Evolutionary conservation across 116 monocot species (phyloP).

Genomic region (Phalaenopsis hybrid): DNA sequence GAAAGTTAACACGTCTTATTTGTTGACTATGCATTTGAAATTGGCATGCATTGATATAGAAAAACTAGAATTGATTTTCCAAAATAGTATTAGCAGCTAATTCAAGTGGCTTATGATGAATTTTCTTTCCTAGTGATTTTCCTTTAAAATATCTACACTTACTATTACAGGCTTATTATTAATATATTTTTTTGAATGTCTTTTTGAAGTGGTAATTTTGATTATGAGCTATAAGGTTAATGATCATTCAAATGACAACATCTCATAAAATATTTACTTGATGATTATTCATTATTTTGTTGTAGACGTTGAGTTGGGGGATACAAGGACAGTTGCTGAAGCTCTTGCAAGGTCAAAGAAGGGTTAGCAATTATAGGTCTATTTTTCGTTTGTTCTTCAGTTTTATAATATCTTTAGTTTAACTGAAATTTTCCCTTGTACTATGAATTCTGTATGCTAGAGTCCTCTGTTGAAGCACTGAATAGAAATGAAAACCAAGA

Average conservation of each 20-base stretch:
- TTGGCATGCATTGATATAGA: background rate
- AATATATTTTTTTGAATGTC: background rate
- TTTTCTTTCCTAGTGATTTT: background rate
- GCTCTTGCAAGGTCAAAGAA: constrained; percentile 88
- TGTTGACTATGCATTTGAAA: background rate
- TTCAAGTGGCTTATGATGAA: background rate
- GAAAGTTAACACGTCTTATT: background rate
- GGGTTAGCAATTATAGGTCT: constrained; percentile 38
- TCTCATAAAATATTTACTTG: background rate
- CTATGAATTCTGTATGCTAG: constrained; percentile 21
- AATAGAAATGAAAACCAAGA: constrained; percentile 52
- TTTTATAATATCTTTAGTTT: constrained; percentile 3
- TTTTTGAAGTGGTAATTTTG: background rate
- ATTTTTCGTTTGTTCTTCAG: constrained; percentile 4
- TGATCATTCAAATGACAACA: background rate
- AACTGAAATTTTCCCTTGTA: constrained; percentile 4
- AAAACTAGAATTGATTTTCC: background rate
- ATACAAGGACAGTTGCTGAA: constrained; percentile 87
- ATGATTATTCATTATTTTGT: constrained; percentile 12
- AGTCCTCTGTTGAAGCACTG: constrained; percentile 37
- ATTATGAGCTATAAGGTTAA: background rate
- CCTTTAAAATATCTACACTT: background rate
- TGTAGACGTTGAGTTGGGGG: constrained; percentile 77
- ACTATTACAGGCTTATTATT: background rate
- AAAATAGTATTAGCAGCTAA: background rate